Evolutionary conservation across 2,329 filamentous ascomycete genomes (phyloP).

Genomic region (Paraphoma sp.): DNA sequence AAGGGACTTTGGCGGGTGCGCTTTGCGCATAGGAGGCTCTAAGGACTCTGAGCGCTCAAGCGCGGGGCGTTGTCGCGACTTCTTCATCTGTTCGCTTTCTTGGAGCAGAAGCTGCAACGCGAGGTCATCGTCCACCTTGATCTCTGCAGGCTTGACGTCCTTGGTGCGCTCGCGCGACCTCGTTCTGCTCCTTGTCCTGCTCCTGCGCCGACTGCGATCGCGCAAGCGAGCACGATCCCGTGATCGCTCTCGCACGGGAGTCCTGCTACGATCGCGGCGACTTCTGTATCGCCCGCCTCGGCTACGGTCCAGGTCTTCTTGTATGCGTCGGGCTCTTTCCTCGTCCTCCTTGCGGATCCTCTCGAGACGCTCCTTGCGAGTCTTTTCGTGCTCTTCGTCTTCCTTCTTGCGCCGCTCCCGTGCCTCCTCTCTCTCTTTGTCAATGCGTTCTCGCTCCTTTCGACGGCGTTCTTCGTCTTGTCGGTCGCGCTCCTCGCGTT

Average conservation of each 20-base stretch:
- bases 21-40: constrained; percentile 47
- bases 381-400: constrained; percentile 48
- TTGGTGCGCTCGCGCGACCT: constrained; percentile 31
- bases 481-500: constrained; percentile 37
- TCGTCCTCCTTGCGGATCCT: constrained; percentile 42
- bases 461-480: constrained; percentile 42
- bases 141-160: constrained; percentile 38
- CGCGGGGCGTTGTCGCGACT: constrained; percentile 42
- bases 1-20: constrained; percentile 43
- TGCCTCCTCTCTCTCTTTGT: constrained; percentile 58
- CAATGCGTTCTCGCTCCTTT: constrained; percentile 35
- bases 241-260: constrained; percentile 26
- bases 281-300: constrained; percentile 49
- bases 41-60: constrained; percentile 48
- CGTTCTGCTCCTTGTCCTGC: constrained; percentile 26
- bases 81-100: constrained; percentile 48
- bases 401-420: constrained; percentile 56
- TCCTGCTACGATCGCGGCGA: constrained; percentile 35
- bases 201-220: constrained; percentile 30
- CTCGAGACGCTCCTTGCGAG: constrained; percentile 54
- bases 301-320: constrained; percentile 60
- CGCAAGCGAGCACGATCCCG: constrained; percentile 32
- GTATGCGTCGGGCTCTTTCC: constrained; percentile 44
- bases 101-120: constrained; percentile 44
- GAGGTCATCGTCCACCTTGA: constrained; percentile 48